Evolutionary conservation across 140 eudicot genomes (phyloP).

Genomic region (Senecio squalidus): DNA sequence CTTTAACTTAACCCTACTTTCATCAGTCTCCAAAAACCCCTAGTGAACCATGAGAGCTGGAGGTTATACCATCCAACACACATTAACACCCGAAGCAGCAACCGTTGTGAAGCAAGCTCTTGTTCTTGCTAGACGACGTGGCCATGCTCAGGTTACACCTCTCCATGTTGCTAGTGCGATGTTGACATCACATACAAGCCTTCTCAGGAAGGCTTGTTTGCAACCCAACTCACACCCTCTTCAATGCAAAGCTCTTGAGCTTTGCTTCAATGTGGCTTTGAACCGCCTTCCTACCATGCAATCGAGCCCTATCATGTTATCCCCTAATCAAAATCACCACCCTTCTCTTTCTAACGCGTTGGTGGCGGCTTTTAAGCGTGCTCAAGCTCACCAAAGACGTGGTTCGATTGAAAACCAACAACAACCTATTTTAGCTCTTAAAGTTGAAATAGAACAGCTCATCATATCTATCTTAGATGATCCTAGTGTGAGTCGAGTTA

Average conservation of each 20-base stretch:
- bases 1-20: constrained; percentile 22
- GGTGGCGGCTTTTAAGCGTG: constrained; percentile 87
- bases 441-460: constrained; percentile 78
- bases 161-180: constrained; percentile 77
- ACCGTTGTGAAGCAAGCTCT: constrained; percentile 64
- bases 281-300: constrained; percentile 75
- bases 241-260: constrained; percentile 88
- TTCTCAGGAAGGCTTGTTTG: constrained; percentile 62
- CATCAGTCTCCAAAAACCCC: constrained; percentile 7
- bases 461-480: constrained; percentile 80
- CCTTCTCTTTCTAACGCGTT: constrained; percentile 82
- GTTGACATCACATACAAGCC: constrained; percentile 54
- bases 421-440: constrained; percentile 78
- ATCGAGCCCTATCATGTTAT: constrained; percentile 46
- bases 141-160: constrained; percentile 89
- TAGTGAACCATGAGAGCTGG: constrained; percentile 57
- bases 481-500: constrained; percentile 94
- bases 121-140: constrained; percentile 63
- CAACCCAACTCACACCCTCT: constrained; percentile 81
- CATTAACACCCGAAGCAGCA: constrained; percentile 73
- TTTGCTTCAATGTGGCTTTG: constrained; percentile 89
- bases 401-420: constrained; percentile 79
- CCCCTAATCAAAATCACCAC: constrained; percentile 48
- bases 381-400: constrained; percentile 91
- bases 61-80: constrained; percentile 67